These are phyloP conservation scores for Nidularia sp. DNA, from an alignment of 768 basidiomycete genomes.

Conservation along the genomic window DNA sequence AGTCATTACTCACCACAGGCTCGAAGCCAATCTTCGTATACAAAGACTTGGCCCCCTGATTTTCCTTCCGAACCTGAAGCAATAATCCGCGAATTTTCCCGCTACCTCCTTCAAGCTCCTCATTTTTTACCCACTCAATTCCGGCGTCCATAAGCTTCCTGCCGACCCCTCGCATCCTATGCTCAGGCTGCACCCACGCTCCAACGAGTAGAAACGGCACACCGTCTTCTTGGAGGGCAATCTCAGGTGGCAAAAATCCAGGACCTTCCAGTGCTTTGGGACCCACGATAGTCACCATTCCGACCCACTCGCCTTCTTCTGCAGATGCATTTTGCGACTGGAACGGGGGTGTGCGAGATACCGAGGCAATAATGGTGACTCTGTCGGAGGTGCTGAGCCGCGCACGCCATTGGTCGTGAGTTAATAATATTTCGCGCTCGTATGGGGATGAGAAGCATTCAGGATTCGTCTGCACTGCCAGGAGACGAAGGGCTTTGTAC, in stretches of 20 bases:
- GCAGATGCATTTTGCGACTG: background rate
- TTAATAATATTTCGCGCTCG: constrained; percentile 16
- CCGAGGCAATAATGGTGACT: constrained; percentile 13
- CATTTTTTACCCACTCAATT: constrained; percentile 4
- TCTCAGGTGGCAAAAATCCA: constrained; percentile 5
- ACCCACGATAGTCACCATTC: background rate
- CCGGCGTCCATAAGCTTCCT: constrained; percentile 6
- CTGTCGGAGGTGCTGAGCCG: constrained; percentile 15
- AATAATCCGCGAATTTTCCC: background rate
- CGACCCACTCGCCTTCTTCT: background rate
- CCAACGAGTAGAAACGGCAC: constrained; percentile 8
- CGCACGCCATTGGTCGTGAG: constrained; percentile 16
- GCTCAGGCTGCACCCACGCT: constrained; percentile 11
- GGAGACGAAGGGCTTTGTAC: constrained; percentile 12
- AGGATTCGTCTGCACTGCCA: constrained; percentile 19
- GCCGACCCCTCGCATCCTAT: constrained; percentile 5
- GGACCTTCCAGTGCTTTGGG: background rate
- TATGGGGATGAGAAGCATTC: constrained; percentile 22
- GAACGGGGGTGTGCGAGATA: background rate
- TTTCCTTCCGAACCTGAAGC: background rate
- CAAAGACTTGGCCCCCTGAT: background rate
- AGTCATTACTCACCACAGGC: background rate
- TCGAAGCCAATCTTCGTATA: background rate
- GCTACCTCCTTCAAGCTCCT: background rate
- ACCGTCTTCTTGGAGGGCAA: background rate